phyloP scores from a whole-genome alignment of 2,329 filamentous ascomycete genomes.

The Endoconidiophora polonica region DNA sequence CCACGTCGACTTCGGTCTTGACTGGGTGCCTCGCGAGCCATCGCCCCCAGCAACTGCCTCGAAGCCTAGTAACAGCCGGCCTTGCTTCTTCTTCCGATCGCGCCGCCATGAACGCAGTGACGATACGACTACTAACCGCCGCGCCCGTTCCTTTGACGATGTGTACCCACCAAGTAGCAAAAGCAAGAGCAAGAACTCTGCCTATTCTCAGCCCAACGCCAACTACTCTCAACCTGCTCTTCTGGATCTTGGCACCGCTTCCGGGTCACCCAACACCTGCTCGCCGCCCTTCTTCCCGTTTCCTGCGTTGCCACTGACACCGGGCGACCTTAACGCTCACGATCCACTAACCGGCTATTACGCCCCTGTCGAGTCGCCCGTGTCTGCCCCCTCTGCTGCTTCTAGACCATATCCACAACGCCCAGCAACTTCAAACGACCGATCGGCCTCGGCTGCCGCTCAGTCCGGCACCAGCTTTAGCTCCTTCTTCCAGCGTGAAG shows the following conservation, averaged over 20 bases:
- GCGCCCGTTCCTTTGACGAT: slow-evolving; percentile 23
- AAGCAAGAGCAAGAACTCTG: slow-evolving; percentile 13
- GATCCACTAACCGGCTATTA: slow-evolving; percentile 9
- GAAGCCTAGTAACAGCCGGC: slow-evolving; percentile 21
- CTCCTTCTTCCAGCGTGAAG: too few species aligned
- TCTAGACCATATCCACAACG: background rate
- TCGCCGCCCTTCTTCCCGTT: slow-evolving; percentile 3
- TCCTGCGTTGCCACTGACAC: slow-evolving; percentile 7
- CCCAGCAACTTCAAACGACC: background rate
- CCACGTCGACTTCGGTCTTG: slow-evolving; percentile 35
- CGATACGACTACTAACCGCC: slow-evolving; percentile 15
- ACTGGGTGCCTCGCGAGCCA: slow-evolving; percentile 27
- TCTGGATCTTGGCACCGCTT: slow-evolving; percentile 1
- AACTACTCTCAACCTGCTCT: background rate
- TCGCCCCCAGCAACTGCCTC: slow-evolving; percentile 26
- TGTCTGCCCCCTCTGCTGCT: background rate
- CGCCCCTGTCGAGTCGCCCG: background rate
- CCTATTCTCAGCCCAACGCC: background rate
- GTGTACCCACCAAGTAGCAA: slow-evolving; percentile 24
- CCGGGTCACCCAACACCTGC: background rate
- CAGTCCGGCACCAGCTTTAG: too few species aligned
- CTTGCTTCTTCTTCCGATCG: slow-evolving; percentile 3
- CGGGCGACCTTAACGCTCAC: slow-evolving; percentile 7
- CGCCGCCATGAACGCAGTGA: slow-evolving; percentile 7
- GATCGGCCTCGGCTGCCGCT: too few species aligned